Percentiles rank a stretch among this genome's conserved stretches.
phyloP scores from a whole-genome alignment of 1,284 basidiomycete genomes.

The Heterobasidion parviporum region DNA sequence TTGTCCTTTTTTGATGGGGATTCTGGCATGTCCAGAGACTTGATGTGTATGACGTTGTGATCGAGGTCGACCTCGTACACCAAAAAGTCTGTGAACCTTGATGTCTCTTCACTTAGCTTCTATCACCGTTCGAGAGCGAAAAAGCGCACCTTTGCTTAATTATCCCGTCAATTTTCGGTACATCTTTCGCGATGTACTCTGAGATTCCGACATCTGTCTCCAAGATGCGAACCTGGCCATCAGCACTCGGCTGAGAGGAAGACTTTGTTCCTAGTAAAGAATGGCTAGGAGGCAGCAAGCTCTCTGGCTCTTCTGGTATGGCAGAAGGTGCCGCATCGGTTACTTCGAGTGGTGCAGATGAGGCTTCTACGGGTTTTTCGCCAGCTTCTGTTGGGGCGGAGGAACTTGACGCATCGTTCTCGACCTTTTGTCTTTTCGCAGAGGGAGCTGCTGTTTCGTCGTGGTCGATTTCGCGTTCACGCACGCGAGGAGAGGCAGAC shows the following conservation, averaged over 20 bases:
- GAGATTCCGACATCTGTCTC: conserved; percentile 89
- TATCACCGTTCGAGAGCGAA: conserved; percentile 4
- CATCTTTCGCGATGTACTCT: conserved; percentile 70
- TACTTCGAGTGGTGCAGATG: conserved; percentile 12
- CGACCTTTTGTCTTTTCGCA: conserved; percentile 49
- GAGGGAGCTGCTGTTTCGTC: conserved; percentile 35
- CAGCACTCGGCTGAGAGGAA: conserved; percentile 38
- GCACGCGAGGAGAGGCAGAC: conserved; percentile 24
- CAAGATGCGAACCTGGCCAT: conserved; percentile 48
- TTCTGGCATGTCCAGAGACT: conserved; percentile 65
- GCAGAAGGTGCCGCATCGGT: conserved; percentile 10
- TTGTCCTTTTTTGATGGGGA: conserved; percentile 31
- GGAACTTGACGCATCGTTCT: conserved; percentile 17
- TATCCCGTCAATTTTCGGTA: conserved; percentile 78
- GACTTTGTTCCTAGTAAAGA: conserved; percentile 48
- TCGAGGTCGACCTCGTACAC: conserved; percentile 85
- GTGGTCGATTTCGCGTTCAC: conserved; percentile 43
- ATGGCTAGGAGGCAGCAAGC: conserved; percentile 68
- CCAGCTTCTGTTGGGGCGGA: background rate
- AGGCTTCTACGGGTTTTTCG: background rate
- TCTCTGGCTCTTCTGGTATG: conserved; percentile 20
- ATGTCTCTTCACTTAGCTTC: conserved; percentile 2
- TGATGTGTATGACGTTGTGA: conserved; percentile 71
- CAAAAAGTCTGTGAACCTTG: conserved; percentile 90
- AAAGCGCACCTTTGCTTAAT: conserved; percentile 83